phyloP scores from a whole-genome alignment of 306 rosid genomes.

The Trichosanthes truncata region DNA sequence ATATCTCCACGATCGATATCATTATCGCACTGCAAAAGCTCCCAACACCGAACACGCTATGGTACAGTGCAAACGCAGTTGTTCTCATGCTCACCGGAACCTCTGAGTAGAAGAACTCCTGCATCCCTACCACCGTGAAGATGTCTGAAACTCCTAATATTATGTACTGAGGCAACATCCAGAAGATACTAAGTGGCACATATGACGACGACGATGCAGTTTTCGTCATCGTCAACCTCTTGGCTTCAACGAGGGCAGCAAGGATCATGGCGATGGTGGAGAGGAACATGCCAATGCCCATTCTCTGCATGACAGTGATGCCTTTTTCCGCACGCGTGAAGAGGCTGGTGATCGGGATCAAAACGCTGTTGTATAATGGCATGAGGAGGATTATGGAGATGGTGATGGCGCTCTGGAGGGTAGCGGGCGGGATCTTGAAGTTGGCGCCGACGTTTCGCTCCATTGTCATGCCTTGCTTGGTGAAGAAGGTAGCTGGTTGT shows the following conservation, averaged over 20 bases:
- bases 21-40: constrained; percentile 77
- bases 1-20: constrained; percentile 49
- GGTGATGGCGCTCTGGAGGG: constrained; percentile 74
- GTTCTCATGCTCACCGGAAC: constrained; percentile 77
- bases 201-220: not conserved
- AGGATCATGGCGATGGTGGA: constrained; percentile 71
- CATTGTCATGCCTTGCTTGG: constrained; percentile 98
- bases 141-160: constrained; percentile 78
- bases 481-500: constrained; percentile 78
- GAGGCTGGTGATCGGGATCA: constrained; percentile 59
- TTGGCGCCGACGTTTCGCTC: constrained; percentile 54
- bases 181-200: constrained; percentile 61
- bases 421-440: constrained; percentile 90
- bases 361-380: constrained; percentile 64
- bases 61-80: constrained; percentile 66
- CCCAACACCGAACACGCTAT: constrained; percentile 90
- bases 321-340: constrained; percentile 50
- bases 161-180: constrained; percentile 85
- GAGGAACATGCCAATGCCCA: constrained; percentile 93
- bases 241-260: constrained; percentile 71
- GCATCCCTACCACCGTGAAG: constrained; percentile 95
- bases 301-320: constrained; percentile 68
- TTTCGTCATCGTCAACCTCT: constrained; percentile 42
- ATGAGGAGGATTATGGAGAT: constrained; percentile 67
- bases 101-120: constrained; percentile 86